These are phyloP conservation scores for Moniliophthora roreri DNA, from an alignment of 1,284 basidiomycete genomes.

Conservation along the genomic window DNA sequence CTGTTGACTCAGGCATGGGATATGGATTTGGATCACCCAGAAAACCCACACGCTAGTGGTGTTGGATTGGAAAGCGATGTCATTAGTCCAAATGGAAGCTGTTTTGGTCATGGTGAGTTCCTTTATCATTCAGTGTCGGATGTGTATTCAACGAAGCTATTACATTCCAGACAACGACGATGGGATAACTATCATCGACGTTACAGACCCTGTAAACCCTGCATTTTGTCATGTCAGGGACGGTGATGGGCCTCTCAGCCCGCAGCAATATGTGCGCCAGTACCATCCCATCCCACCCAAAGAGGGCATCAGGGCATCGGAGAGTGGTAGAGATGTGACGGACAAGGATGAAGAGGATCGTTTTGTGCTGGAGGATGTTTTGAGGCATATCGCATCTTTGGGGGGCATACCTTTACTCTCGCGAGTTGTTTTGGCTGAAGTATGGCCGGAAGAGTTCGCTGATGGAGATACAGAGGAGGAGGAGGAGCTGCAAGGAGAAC, in stretches of 20 bases:
- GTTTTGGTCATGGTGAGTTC: slow-evolving; percentile 27
- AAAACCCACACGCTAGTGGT: slow-evolving; percentile 13
- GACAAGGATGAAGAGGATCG: slow-evolving; percentile 3
- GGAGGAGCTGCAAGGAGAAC: no score
- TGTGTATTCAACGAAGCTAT: background rate
- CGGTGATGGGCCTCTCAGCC: slow-evolving; percentile 14
- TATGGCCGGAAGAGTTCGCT: slow-evolving; percentile 23
- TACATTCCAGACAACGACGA: slow-evolving; percentile 36
- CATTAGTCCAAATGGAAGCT: slow-evolving; percentile 26
- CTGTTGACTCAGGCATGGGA: slow-evolving; percentile 24
- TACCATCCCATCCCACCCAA: slow-evolving; percentile 25
- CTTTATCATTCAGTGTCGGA: no score
- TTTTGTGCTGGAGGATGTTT: slow-evolving; percentile 14
- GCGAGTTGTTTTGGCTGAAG: slow-evolving; percentile 24
- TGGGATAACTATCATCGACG: slow-evolving; percentile 40
- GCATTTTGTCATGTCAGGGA: slow-evolving; percentile 31
- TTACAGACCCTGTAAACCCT: slow-evolving; percentile 34
- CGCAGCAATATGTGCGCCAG: slow-evolving; percentile 26
- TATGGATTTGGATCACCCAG: slow-evolving; percentile 18
- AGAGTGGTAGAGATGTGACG: background rate
- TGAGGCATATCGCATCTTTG: slow-evolving; percentile 15
- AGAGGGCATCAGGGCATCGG: slow-evolving; percentile 1
- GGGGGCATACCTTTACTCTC: slow-evolving; percentile 19
- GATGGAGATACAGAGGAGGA: background rate
- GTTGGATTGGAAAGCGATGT: slow-evolving; percentile 13